Base-by-base conservation (phyloP, 1,139 yeast genomes). In the Kodamaea anthophila region DNA sequence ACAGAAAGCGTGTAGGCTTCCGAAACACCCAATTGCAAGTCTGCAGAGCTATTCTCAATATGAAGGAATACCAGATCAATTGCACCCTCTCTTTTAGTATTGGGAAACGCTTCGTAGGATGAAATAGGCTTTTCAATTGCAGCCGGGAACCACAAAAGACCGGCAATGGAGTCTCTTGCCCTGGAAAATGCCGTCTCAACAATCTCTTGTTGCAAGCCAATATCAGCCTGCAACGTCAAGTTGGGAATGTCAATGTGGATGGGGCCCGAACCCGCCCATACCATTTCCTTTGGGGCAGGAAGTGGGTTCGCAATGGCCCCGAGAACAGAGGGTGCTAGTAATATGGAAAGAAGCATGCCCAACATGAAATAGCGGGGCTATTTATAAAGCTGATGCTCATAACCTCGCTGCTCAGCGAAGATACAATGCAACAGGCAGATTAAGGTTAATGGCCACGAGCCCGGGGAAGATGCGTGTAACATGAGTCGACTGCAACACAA, bases 1-100 rank as follows among this genome's bases (percentile, higher is more conserved):
- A 55, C 42, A 3, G 35, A 32, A 29, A 66, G 41, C n/a, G 43
- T 34, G 41, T 65, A 67, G 3, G 63, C 49, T 43, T 67, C 73
- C 39, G 65, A 57, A 12, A 65, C 68, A 4, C 65, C 69, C 22
- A 56, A 44, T 39, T 62, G 67, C 29, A 66, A 45, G 19, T 49
- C 58, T 6, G 59, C 58, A 11, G 45, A 41, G 27, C 37, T 32
- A 34, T 60, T 57, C 2, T 41, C 44, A 18, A 65, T 42, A 4
- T 28, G 28, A 8, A 54, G 36, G 9, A 23, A 9, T 9, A 47
- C 32, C 7, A n/a, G 14, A 4, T 24, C 26, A 12, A 33, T 24
- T 6, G 26, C 16, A 11, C 16, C 15, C 8, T 21, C 11, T 24
- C 27, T 29, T 15, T 21, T 24, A 23, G 23, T 9, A 10, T 23